A percentile compares a stretch with the other conserved stretches of the same genome.
phyloP scores from a whole-genome alignment of 805 yeast genomes.

The Grigorovia humatica region DNA sequence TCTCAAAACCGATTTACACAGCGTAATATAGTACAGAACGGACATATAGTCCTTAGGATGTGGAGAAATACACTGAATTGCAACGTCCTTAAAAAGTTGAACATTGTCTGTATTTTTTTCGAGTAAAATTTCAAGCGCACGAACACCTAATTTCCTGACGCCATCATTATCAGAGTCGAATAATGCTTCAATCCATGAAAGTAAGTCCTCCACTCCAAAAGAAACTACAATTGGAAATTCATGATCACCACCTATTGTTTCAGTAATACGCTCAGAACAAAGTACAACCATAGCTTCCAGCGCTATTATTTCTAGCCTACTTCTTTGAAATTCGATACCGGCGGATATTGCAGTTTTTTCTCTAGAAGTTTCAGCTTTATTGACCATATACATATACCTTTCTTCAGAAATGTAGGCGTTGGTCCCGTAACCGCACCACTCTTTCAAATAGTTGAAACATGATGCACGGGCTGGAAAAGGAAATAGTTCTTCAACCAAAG shows the following conservation, averaged over 20 bases:
- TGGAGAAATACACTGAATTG: slow-evolving; percentile 60
- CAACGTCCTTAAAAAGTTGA: slow-evolving; percentile 45
- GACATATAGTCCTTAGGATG: slow-evolving; percentile 41
- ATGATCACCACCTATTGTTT: slow-evolving; percentile 24
- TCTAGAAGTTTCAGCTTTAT: slow-evolving; percentile 29
- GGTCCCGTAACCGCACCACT: slow-evolving; percentile 92
- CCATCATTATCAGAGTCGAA: slow-evolving; percentile 48
- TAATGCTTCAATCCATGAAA: slow-evolving; percentile 75
- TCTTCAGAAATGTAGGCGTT: slow-evolving; percentile 49
- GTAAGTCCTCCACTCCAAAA: slow-evolving; percentile 57
- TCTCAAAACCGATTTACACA: slow-evolving; percentile 53
- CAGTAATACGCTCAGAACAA: slow-evolving; percentile 63
- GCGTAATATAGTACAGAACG: slow-evolving; percentile 59
- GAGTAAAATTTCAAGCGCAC: slow-evolving; percentile 62
- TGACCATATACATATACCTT: slow-evolving; percentile 51
- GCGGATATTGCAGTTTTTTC: slow-evolving; percentile 54
- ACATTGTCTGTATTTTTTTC: slow-evolving; percentile 45
- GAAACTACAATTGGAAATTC: slow-evolving; percentile 40
- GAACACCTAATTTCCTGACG: slow-evolving; percentile 52
- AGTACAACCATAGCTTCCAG: slow-evolving; percentile 77
- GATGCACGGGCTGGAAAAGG: slow-evolving; percentile 80
- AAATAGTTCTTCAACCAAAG: slow-evolving; percentile 42
- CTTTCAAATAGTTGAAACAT: slow-evolving; percentile 72
- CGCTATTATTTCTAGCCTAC: slow-evolving; percentile 58
- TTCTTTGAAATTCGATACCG: slow-evolving; percentile 62